Percentiles rank a stretch among this genome's conserved stretches.
These are phyloP conservation scores for Fusarium illudens DNA, from an alignment of 2,329 filamentous ascomycete species.

Conservation along the genomic window DNA sequence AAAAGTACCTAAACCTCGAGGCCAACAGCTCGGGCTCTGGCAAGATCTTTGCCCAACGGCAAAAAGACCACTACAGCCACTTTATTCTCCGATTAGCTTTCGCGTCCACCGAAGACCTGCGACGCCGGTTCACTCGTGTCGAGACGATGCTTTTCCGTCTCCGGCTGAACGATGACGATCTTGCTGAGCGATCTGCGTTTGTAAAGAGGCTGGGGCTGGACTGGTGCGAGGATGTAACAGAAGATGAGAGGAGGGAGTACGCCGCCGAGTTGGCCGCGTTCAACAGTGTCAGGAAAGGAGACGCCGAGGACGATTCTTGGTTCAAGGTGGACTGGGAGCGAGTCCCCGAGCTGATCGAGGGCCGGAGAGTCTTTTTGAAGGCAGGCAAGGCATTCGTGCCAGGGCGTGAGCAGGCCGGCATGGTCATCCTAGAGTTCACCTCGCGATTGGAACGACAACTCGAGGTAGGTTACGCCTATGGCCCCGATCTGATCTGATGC, in stretches of 20 bases:
- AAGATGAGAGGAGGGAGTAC: constrained; percentile 77
- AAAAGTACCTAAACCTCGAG: constrained; percentile 85
- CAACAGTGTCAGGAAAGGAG: constrained; percentile 48
- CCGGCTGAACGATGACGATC: constrained; percentile 79
- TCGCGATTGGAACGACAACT: constrained; percentile 80
- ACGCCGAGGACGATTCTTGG: constrained; percentile 81
- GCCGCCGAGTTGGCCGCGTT: constrained; percentile 67
- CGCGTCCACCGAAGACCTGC: constrained; percentile 87
- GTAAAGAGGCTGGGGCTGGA: constrained; percentile 80
- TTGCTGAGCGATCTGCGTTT: constrained; percentile 77
- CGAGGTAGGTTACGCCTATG: constrained; percentile 64
- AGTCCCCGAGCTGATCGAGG: constrained; percentile 89
- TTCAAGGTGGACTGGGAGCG: constrained; percentile 97
- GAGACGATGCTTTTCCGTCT: constrained; percentile 91
- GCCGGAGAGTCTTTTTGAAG: constrained; percentile 77
- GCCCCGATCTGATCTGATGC: background rate
- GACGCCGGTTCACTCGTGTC: constrained; percentile 83
- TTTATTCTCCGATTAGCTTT: constrained; percentile 97
- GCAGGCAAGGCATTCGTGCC: constrained; percentile 92
- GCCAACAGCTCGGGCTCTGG: constrained; percentile 72
- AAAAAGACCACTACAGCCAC: constrained; percentile 97
- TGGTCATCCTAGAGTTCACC: constrained; percentile 90
- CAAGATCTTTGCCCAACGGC: constrained; percentile 75
- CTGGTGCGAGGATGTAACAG: constrained; percentile 88
- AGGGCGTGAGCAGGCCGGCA: constrained; percentile 82